These are phyloP conservation scores for Clathrus columnatus DNA, from an alignment of 768 basidiomycete species.

Conservation along the genomic window DNA sequence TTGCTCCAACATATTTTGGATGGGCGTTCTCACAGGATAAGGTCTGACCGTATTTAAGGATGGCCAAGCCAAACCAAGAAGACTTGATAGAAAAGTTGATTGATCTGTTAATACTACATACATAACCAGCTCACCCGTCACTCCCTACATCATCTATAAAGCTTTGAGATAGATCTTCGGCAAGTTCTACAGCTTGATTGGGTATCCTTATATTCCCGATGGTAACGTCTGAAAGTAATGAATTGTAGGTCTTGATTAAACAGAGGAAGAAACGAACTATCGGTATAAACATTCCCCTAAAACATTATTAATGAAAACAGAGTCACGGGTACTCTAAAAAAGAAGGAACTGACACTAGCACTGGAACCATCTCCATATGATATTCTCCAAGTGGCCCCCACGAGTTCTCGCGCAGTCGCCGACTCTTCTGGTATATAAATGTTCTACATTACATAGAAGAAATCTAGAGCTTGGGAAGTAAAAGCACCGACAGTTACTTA, in stretches of 20 bases:
- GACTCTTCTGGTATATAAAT: constrained; percentile 20
- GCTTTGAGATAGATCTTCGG: constrained; percentile 24
- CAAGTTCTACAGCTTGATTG: constrained; percentile 29
- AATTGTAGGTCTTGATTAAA: not conserved
- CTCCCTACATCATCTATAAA: constrained; percentile 28
- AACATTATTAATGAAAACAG: not conserved
- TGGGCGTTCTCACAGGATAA: constrained; percentile 26
- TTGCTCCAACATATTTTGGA: constrained; percentile 32
- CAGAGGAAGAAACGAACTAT: constrained; percentile 9
- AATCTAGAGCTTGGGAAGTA: not conserved
- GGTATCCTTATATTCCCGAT: constrained; percentile 19
- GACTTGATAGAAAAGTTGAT: constrained; percentile 9
- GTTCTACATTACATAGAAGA: constrained; percentile 13
- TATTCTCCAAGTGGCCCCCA: constrained; percentile 16
- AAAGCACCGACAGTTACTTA: not conserved
- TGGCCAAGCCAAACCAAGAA: constrained; percentile 32
- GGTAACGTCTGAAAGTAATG: not conserved
- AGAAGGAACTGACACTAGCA: constrained; percentile 5
- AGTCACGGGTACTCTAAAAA: too few species aligned
- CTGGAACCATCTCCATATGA: constrained; percentile 12
- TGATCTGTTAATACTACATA: not conserved
- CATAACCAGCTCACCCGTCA: constrained; percentile 17
- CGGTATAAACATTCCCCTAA: constrained; percentile 21
- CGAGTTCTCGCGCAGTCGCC: constrained; percentile 14
- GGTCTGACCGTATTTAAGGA: constrained; percentile 29